Conservation (phyloP, 192 early-diverging fungal genomes). For the Jimgerdemannia lactiflua region DNA sequence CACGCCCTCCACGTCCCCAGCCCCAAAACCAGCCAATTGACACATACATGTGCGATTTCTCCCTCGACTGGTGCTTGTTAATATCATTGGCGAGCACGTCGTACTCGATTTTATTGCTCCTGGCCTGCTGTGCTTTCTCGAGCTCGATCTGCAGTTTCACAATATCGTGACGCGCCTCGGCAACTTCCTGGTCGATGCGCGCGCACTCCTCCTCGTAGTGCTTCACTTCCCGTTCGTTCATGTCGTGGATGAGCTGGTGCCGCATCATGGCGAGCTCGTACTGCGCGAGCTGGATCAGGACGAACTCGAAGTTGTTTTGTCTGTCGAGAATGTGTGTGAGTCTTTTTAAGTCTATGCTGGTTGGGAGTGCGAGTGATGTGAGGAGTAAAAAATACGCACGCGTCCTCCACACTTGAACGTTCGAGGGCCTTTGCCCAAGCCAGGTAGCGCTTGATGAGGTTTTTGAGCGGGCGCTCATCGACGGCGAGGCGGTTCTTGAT, state of each 20-base stretch:
- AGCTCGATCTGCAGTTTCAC: constrained; percentile 37
- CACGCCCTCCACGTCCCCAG: no score
- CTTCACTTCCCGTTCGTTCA: constrained; percentile 44
- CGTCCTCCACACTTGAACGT: constrained; percentile 14
- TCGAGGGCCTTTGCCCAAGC: constrained; percentile 12
- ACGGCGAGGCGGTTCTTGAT: constrained; percentile 16
- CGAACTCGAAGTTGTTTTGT: constrained; percentile 23
- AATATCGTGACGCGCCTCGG: constrained; percentile 37
- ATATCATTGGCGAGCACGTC: constrained; percentile 54
- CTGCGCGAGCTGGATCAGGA: constrained; percentile 40
- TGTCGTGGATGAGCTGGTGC: constrained; percentile 48
- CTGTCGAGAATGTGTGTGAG: constrained; percentile 1
- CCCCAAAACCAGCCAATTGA: background rate
- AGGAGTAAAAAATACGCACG: constrained; percentile 10
- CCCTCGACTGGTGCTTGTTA: constrained; percentile 24
- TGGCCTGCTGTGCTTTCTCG: constrained; percentile 32
- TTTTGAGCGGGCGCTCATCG: constrained; percentile 20
- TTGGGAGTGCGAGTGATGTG: no score
- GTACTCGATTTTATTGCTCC: constrained; percentile 52
- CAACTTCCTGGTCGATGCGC: constrained; percentile 31
- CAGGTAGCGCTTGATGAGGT: constrained; percentile 22
- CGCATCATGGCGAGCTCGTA: constrained; percentile 43
- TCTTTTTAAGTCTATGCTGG: no score
- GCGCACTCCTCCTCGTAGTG: constrained; percentile 35
- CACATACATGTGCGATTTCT: constrained; percentile 28